Base-by-base conservation (phyloP, 2,329 filamentous ascomycete species). In the Fusarium buharicum region DNA sequence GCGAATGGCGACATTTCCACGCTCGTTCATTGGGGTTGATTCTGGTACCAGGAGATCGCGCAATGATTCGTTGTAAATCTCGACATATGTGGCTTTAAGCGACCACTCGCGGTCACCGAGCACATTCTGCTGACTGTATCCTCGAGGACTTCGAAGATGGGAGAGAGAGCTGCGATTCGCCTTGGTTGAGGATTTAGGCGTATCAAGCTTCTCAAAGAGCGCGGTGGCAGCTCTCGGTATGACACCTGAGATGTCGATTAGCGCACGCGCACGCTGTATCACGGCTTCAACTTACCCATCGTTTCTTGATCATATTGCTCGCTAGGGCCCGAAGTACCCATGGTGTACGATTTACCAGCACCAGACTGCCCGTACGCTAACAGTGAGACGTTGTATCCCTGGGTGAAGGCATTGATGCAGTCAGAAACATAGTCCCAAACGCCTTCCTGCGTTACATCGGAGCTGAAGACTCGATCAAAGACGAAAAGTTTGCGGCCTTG, bases 321-420 rank as follows among this genome's bases (percentile, higher is more conserved):
- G 18, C 77, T 77, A 2, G 93, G 92, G 5, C 93, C 93, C 1
- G 94, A 93, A 0, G 95, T 99, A 54, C 95, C 95, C 95, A 99
- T 99, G 0, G 95, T 99, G 74, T 96, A 98, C 3, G 94, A 98
- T 79, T 99, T 99, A 69, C 95, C 95, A 11, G 95, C 93, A 53
- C 95, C 95, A 24, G 95, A 99, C 80, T 99, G 95, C 66, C 95
- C 95, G 72, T 99, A 99, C 43, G 95, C 95, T 70, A 99, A 81
- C 45, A 99, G 87, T 4, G 95, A 99, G 55, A 99, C 95, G 86
- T 99, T 99, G 84, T 98, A 99, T 50, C 95, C 95, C 73, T 97
- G 92, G 1, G 95, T 81, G 70, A 99, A 99, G 3, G 93, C 91
- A 69, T 84, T 87, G 67, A 98, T 90, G 69, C 93, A 96, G 68